Evolutionary conservation across 139 green algal genomes (phyloP).

Genomic region (Tetraselmis striata): DNA sequence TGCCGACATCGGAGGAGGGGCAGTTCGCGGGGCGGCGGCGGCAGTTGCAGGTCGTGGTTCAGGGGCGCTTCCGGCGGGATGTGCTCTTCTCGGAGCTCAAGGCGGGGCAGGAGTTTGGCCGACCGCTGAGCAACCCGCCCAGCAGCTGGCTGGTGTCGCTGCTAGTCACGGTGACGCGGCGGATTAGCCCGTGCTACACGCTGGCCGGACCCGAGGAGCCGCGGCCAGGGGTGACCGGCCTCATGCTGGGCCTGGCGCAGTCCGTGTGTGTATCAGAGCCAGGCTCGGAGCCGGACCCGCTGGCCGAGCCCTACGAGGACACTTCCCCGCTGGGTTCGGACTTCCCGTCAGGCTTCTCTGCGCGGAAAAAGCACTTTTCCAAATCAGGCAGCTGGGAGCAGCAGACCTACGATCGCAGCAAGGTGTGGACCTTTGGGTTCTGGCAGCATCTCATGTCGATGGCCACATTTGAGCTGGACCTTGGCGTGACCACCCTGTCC

Average conservation of each 20-base stretch:
- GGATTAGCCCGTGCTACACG: neutral
- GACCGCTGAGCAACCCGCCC: conserved; percentile 1
- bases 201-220: neutral
- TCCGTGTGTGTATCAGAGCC: neutral
- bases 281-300: neutral
- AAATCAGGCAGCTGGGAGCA: neutral
- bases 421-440: neutral
- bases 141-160: conserved; percentile 3
- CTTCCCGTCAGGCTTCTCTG: neutral
- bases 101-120: neutral
- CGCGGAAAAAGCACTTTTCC: neutral
- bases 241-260: neutral
- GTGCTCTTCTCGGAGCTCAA: neutral
- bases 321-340: neutral
- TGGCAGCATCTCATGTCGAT: neutral
- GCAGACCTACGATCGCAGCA: neutral
- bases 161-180: neutral
- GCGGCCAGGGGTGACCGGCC: neutral
- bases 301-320: neutral
- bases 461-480: neutral
- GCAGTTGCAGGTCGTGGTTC: conserved; percentile 4
- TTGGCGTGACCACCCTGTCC: neutral
- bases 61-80: neutral
- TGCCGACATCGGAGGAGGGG: neutral
- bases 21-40: neutral